Percentiles rank a stretch among this genome's conserved stretches.
Evolutionary conservation across 306 rosid genomes (phyloP).

Genomic region (Trifolium repens): DNA sequence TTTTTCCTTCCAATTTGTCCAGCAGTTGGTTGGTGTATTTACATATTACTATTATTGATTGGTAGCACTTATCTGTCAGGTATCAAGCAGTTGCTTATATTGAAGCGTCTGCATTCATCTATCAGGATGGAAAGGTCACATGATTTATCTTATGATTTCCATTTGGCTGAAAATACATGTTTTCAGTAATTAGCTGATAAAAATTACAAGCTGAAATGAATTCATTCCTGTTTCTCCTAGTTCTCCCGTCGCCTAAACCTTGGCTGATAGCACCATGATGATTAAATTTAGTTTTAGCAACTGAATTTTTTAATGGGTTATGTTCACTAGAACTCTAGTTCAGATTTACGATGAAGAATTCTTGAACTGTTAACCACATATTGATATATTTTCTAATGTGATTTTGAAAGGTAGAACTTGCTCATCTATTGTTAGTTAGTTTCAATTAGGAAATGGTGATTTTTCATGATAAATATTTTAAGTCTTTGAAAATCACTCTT

Average conservation of each 20-base stretch:
- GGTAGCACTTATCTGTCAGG: constrained; percentile 56
- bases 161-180: constrained; percentile 34
- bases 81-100: constrained; percentile 97
- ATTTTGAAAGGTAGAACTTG: constrained; percentile 10
- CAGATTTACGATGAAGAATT: constrained; percentile 27
- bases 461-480: constrained; percentile 13
- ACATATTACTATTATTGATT: constrained; percentile 27
- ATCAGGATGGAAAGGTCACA: constrained; percentile 96
- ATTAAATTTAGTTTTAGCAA: constrained; percentile 11
- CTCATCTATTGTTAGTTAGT: constrained; percentile 15
- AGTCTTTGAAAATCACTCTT: constrained; percentile 8
- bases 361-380: constrained; percentile 20
- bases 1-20: background rate
- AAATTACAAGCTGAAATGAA: constrained; percentile 39
- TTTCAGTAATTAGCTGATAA: constrained; percentile 26
- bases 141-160: constrained; percentile 37
- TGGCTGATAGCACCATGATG: constrained; percentile 10
- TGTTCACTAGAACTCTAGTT: constrained; percentile 28
- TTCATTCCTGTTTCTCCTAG: constrained; percentile 27
- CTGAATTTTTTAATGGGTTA: constrained; percentile 30
- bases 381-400: background rate
- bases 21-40: constrained; percentile 6
- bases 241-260: background rate
- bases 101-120: constrained; percentile 96
- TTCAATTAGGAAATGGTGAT: constrained; percentile 22